Conservation (phyloP, 257 asterid genomes). For the Solanum chilense region DNA sequence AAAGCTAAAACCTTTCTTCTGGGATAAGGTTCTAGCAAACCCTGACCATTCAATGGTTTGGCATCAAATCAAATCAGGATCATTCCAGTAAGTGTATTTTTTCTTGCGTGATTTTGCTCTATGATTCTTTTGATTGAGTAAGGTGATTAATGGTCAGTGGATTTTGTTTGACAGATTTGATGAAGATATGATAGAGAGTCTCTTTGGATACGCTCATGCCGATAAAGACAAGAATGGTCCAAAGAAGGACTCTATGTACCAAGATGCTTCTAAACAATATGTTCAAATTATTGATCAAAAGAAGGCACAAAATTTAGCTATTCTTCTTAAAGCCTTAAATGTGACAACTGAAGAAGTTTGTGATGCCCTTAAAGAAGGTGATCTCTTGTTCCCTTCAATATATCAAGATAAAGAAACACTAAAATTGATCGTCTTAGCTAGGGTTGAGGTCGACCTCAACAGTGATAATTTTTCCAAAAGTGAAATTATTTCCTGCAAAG, state of each 20-base stretch:
- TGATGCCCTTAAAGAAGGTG: conserved; percentile 90
- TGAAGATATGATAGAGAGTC: conserved; percentile 86
- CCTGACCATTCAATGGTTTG: conserved; percentile 93
- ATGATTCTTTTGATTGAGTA: background rate
- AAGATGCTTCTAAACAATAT: conserved; percentile 34
- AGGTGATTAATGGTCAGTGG: background rate
- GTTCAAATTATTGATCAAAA: conserved; percentile 65
- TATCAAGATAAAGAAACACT: background rate
- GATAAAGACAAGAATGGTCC: conserved; percentile 39
- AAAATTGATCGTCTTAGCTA: background rate
- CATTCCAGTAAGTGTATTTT: conserved; percentile 67
- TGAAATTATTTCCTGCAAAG: background rate
- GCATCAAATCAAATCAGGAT: conserved; percentile 93
- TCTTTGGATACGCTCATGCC: conserved; percentile 64
- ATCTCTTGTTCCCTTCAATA: background rate
- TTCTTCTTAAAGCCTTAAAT: conserved; percentile 74
- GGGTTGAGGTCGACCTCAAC: background rate
- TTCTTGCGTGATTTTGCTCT: background rate
- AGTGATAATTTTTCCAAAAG: background rate
- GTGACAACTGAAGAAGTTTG: conserved; percentile 88
- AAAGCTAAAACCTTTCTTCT: conserved; percentile 92
- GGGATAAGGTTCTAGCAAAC: conserved; percentile 91
- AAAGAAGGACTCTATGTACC: conserved; percentile 32
- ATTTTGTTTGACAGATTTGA: conserved; percentile 48
- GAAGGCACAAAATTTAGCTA: conserved; percentile 79